phyloP scores from a whole-genome alignment of 2,329 filamentous ascomycete genomes.

The Pseudogymnoascus pannorum region DNA sequence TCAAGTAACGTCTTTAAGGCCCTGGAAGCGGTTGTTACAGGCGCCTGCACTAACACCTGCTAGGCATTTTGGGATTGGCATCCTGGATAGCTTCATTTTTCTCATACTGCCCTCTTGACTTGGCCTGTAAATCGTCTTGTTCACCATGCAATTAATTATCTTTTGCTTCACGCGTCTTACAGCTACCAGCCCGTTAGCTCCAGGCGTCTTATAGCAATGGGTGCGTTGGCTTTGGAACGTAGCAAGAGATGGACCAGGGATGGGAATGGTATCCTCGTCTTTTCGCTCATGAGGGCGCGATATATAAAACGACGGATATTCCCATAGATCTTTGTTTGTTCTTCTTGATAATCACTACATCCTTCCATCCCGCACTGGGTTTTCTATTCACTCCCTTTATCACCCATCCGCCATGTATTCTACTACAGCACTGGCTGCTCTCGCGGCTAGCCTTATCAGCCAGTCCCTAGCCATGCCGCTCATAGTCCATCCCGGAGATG shows the following conservation, averaged over 20 bases:
- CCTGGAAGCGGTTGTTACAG: neutral
- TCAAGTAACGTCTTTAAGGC: neutral
- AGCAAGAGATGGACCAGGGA: neutral
- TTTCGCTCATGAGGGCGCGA: neutral
- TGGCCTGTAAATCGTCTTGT: neutral
- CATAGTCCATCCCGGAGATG: neutral
- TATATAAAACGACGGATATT: constrained; percentile 1
- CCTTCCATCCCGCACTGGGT: neutral
- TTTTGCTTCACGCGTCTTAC: neutral
- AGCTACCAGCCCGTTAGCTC: neutral
- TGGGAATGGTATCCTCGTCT: neutral
- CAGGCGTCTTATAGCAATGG: neutral
- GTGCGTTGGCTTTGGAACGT: neutral
- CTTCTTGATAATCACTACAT: neutral
- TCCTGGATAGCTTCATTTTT: neutral
- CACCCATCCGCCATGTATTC: neutral
- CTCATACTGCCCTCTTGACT: neutral
- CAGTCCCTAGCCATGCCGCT: neutral
- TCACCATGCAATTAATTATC: neutral
- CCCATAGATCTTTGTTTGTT: neutral
- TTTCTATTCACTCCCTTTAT: neutral
- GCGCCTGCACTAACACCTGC: neutral
- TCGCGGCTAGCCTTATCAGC: neutral
- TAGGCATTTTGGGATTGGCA: neutral
- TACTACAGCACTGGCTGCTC: neutral